Conservation (phyloP, 768 basidiomycete species). For the Lactarius sanguifluus region DNA sequence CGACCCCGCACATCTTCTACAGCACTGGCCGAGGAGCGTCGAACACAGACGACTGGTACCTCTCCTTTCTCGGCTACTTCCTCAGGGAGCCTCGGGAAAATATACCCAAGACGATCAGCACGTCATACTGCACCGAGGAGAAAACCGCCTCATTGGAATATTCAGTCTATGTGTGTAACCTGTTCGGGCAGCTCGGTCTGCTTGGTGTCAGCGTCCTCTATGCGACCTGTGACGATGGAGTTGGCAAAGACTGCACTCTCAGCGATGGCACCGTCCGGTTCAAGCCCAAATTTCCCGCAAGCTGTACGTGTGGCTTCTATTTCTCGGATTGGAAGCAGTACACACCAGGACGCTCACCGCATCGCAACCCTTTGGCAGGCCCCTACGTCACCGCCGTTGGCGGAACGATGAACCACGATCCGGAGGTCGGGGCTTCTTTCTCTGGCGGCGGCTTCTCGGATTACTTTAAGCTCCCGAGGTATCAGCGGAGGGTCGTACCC, state of each 20-base stretch:
- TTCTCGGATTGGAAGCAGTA: too few relatives aligned
- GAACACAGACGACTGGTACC: neutral
- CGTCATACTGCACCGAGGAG: neutral
- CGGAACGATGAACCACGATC: too few relatives aligned
- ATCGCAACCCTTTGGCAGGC: neutral
- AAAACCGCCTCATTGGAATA: neutral
- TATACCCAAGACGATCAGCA: neutral
- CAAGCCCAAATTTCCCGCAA: neutral
- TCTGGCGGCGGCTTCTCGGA: too few relatives aligned
- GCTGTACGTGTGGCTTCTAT: neutral
- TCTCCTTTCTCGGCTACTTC: neutral
- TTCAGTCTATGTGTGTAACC: neutral
- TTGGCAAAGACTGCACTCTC: neutral
- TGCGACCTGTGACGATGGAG: neutral
- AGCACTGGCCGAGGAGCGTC: neutral
- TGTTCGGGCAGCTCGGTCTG: neutral
- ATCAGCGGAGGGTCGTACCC: neutral
- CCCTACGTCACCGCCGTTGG: neutral
- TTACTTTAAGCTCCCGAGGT: neutral
- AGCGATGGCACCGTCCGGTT: neutral
- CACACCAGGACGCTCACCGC: neutral
- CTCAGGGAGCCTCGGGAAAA: too few relatives aligned
- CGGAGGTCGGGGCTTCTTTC: too few relatives aligned
- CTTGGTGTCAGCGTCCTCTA: neutral
- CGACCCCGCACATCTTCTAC: neutral